phyloP scores from a whole-genome alignment of 2,329 filamentous ascomycete species.

The Thyridium curvatum region DNA sequence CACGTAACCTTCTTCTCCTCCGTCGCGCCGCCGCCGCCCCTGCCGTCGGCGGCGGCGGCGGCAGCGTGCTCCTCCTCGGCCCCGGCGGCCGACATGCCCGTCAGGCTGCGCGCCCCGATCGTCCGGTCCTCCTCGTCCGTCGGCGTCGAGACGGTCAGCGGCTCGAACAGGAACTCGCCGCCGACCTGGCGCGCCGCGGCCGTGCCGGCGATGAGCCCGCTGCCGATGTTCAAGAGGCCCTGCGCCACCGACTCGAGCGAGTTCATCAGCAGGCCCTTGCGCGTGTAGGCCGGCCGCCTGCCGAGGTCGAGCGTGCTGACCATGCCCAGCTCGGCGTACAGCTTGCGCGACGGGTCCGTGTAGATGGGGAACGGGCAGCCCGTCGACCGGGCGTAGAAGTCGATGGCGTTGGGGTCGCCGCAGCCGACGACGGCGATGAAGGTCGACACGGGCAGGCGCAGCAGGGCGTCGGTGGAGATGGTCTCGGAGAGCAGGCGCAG shows the following conservation, averaged over 20 bases:
- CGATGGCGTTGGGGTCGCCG: constrained; percentile 61
- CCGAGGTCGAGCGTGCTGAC: constrained; percentile 56
- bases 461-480: constrained; percentile 46
- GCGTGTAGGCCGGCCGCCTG: constrained; percentile 56
- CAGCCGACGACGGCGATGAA: constrained; percentile 68
- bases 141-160: constrained; percentile 36
- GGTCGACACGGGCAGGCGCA: constrained; percentile 46
- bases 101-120: constrained; percentile 10
- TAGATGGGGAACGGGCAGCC: constrained; percentile 69
- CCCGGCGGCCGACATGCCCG: background rate
- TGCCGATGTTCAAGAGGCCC: constrained; percentile 49
- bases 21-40: constrained; percentile 1
- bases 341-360: constrained; percentile 61
- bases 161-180: constrained; percentile 74
- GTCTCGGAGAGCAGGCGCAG: constrained; percentile 54
- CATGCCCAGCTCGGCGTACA: constrained; percentile 67
- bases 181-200: constrained; percentile 66
- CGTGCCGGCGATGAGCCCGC: constrained; percentile 53
- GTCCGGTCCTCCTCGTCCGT: constrained; percentile 21
- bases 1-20: constrained; percentile 62
- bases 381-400: constrained; percentile 57
- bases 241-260: constrained; percentile 50
- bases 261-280: constrained; percentile 43
- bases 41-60: constrained; percentile 2
- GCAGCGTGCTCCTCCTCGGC: background rate